Evolutionary conservation across 2,329 filamentous ascomycete species (phyloP), one percentile per base, ranked within the genome.

Genomic region (Lachnellula occidentalis): DNA sequence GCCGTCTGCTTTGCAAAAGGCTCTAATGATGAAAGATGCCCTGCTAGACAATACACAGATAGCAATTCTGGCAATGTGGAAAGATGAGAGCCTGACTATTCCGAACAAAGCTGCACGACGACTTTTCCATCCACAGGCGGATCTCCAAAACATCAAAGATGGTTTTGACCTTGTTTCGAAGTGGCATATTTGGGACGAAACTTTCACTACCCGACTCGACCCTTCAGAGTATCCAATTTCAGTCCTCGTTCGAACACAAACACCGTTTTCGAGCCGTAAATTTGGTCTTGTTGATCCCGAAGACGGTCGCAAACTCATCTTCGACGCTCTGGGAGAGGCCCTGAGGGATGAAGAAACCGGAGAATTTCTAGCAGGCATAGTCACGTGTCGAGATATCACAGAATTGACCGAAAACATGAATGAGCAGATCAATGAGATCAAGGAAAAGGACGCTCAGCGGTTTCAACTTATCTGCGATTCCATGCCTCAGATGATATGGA

Each of bases 61-160:
- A 66, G 88, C 88, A 0, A 85, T 90, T 21, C 74, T 91, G 45
- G 85, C 86, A 22, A 88, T 91, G 83, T 92, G 88, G 88, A 87
- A 85, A 65, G 88, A 92, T 60, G 82, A 86, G 51, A 86, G 81
- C 47, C 83, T 90, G 46, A 84, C 82, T 0, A 83, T 90, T 43
- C 85, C 87, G 4, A 92, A 92, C 64, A 81, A 79, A 61, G 66
- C 66, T 41, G 66, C 80, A 12, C 73, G 78, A 12, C 69, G 72
- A 4, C 69, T 86, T n/a, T 76, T 83, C 56, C 66, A 72, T 22
- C 68, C 71, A 9, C 68, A 73, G 14, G 69, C 71, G 3, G 73
- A 75, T 36, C 63, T 74, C 6, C 67, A 69, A 0, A 69, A 56
- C 24, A 55, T 70, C 2, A 66, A 69, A 2, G 75, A 81, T 37